These are phyloP conservation scores for Mortierella sp. DNA, from an alignment of 371 early-diverging fungal genomes.

Conservation along the genomic window DNA sequence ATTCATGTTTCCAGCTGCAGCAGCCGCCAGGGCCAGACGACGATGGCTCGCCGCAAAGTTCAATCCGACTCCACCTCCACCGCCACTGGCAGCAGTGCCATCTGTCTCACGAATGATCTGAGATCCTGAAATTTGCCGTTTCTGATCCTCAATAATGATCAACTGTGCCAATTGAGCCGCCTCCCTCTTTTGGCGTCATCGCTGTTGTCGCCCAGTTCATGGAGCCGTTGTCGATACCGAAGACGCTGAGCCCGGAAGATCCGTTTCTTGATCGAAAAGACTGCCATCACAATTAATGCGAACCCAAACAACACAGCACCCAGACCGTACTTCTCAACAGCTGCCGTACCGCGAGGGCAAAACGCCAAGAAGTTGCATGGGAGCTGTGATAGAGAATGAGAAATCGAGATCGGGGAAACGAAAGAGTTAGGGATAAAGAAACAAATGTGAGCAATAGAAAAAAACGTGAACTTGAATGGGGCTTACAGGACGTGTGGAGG, in stretches of 20 bases:
- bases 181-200: slow-evolving; percentile 29
- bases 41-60: slow-evolving; percentile 42
- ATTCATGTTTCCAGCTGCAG: slow-evolving; percentile 40
- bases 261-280: slow-evolving; percentile 39
- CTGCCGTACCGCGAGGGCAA: slow-evolving; percentile 46
- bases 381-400: slow-evolving; percentile 10
- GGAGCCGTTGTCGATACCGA: slow-evolving; percentile 41
- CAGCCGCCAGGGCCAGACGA: slow-evolving; percentile 29
- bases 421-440: neutral
- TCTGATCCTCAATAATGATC: slow-evolving; percentile 32
- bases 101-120: neutral
- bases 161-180: slow-evolving; percentile 33
- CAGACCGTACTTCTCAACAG: slow-evolving; percentile 46
- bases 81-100: neutral
- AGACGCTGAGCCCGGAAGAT: slow-evolving; percentile 36
- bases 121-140: slow-evolving; percentile 15
- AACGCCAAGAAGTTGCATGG: slow-evolving; percentile 50
- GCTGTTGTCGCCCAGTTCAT: slow-evolving; percentile 40
- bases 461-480: neutral
- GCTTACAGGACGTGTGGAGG: slow-evolving; percentile 32
- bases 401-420: neutral
- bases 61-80: slow-evolving; percentile 7
- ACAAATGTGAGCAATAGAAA: neutral
- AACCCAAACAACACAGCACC: slow-evolving; percentile 40
- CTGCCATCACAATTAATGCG: slow-evolving; percentile 37